Evolutionary conservation across 192 early-diverging fungal genomes (phyloP), one percentile per base, ranked within the genome.

Genomic region (Podila minutissima): DNA sequence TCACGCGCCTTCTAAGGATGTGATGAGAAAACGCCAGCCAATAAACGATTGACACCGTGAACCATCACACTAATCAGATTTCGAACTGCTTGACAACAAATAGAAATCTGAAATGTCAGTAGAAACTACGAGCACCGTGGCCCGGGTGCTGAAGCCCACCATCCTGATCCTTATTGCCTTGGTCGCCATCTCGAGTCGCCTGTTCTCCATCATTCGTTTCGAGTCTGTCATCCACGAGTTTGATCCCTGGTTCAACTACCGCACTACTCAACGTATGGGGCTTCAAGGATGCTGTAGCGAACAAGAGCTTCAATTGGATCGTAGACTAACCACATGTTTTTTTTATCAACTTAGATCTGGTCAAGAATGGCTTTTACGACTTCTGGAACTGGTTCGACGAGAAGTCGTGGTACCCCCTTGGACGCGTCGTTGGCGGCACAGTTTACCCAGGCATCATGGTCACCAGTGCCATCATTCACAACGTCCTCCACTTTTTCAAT

Each of bases 351-450:
- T 22, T 67, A 81, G 77, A 95, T 75, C 88, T 99, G 9, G 97
- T 97, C 29, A 89, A 96, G 73, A 90, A 96, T 66, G 97, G 97
- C 12, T 95, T 95, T 71, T 98, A 98, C 84, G 95, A 98, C 66
- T 99, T 99, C 81, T 96, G 96, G 92, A 99, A 99, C 87, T 99
- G 98, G 98, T 99, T 98, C 74, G 98, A 99, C 75, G 94, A 97
- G 84, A 90, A 95, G 19, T 96, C 97, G 8, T 99, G 98, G 98
- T 99, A 98, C 78, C 97, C 97, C 9, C 90, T 98, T 49, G 97
- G 98, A 63, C 95, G 98, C 73, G 98, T 98, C 26, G 98, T 99
- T 11, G 98, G 98, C 29, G 97, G 97, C 37, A 99, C 98, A 1
- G 92, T 99, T n/a, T 99, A 98, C 86, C 98, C 98, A 11, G 98